These are phyloP conservation scores for Chlamydomonas incerta DNA, from an alignment of 139 green algal species.

Conservation along the genomic window DNA sequence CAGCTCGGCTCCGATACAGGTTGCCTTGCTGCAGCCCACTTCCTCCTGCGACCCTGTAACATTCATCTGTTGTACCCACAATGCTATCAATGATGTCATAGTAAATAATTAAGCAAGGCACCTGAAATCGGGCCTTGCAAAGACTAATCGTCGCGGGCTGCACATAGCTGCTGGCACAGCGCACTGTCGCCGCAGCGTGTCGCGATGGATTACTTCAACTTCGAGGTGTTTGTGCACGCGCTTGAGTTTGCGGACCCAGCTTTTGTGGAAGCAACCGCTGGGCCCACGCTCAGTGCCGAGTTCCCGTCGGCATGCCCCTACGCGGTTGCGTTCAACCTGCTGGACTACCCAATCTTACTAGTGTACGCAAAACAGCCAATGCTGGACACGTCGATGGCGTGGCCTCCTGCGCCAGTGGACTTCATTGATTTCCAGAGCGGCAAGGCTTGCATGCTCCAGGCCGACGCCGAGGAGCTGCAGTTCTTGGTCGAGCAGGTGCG, in stretches of 20 bases:
- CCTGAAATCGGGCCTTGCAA: too few species aligned
- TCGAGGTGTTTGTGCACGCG: conserved; percentile 42
- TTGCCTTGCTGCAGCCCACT: too few species aligned
- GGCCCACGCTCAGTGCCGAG: not conserved
- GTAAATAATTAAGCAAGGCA: too few species aligned
- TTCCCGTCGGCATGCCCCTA: conserved; percentile 2
- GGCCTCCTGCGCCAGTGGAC: not conserved
- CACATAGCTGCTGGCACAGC: too few species aligned
- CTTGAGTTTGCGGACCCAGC: conserved; percentile 35
- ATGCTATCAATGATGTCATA: too few species aligned
- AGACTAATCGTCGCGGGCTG: too few species aligned
- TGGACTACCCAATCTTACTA: conserved; percentile 53
- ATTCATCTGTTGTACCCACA: too few species aligned
- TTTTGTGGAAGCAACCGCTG: conserved; percentile 9
- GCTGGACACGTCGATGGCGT: too few species aligned
- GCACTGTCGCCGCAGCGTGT: too few species aligned
- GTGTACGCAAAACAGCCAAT: conserved; percentile 31
- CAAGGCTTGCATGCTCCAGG: conserved; percentile 41
- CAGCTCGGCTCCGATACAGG: too few species aligned
- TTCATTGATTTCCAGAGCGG: conserved; percentile 37
- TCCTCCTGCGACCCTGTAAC: too few species aligned
- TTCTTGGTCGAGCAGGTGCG: conserved; percentile 48
- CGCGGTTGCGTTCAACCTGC: conserved; percentile 46
- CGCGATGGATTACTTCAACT: conserved; percentile 20
- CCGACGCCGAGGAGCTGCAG: conserved; percentile 38